Base-by-base conservation (phyloP, 257 asterid species). In the Hygrophila difformis region DNA sequence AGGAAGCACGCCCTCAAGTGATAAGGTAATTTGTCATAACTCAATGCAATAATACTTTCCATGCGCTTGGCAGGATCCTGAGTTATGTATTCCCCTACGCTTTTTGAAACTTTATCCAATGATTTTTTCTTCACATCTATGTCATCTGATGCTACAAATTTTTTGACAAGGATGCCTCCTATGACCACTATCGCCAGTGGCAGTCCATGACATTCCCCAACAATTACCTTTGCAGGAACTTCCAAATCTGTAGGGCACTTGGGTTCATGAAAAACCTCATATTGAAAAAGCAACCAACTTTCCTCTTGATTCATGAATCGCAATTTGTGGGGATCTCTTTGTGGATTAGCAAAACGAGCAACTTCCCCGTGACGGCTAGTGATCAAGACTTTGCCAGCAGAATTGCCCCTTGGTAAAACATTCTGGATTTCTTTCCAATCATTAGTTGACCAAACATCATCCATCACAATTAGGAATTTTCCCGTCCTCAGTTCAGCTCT, bases 1-100 rank as follows among this genome's bases (percentile, higher is more conserved):
- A 79, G 55, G 14, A 79, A 79, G 36, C 91, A 79, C 0, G 65
- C 66, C 23, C 68, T 70, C 58, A 73, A 44, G 41, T 60, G 48
- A 21, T 44, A 41, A 14, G 80, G 66, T 67, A 76, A 38, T 14
- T 49, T 55, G 28, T 57, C 26, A 44, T 72, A 79, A 48, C 89
- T 79, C 71, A 69, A 6, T 12, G 35, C 52, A 6, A 79, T 61
- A 19, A 67, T 51, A 0, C 69, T 43, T 4, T 44, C 44, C 21
- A 59, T 61, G 11, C 21, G 29, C 0, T 53, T 2, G 24, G 22
- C 5, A 2, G 4, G 18, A 18, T 61, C 49, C 5, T n/a, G 34
- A 37, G 12, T 18, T 2, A 45, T 16, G 12, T 38, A 50, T 5
- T n/a, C 26, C 7, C 16, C 12, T 34, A 56, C 63, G n/a, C 38